Evolutionary conservation across 2,329 filamentous ascomycete genomes (phyloP), one percentile per base, ranked within the genome.

Genomic region (Claviceps cyperi): DNA sequence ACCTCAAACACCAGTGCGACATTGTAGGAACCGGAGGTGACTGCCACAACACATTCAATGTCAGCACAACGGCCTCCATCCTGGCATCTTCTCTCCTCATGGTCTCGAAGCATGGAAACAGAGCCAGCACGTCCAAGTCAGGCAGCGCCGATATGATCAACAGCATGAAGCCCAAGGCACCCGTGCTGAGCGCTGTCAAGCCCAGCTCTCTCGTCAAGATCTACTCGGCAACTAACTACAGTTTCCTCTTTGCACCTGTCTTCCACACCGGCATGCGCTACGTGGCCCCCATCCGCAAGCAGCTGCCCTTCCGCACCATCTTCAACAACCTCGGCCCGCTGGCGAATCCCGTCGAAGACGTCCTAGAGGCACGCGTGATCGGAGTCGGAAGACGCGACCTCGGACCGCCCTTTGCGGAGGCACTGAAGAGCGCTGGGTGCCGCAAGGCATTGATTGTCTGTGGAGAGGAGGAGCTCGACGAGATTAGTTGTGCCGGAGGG

Each of bases 11-110:
- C 19, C 11, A 80, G 72, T 81, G 90, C 64, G 92, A 98, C 66
- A 97, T 98, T 64, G 92, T 98, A 52, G 92, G 92, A 58, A 98
- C 92, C 7, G 92, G 92, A 57, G 92, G 92, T 62, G 92, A 98
- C 70, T 84, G 85, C 19, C 90, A 97, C 74, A 88, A 94, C 66
- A 98, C 92, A 36, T 98, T 95, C 80, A 98, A 98, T 67, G 91
- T 98, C 64, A 92, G 85, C 58, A 98, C 92, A 4, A 95, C 92
- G 6, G 81, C 92, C 2, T 95, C 89, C 17, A 96, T 98, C 62
- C 73, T 98, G 46, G 88, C 87, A 45, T 94, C 89, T 5, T 81
- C 89, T 4, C 73, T 94, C 28, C 77, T 98, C 37, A 76, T 94
- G 59, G 76, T 95, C 51, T 87, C 86, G 56, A 98, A 98, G 71